Evolutionary conservation across 1,284 basidiomycete genomes (phyloP).

Genomic region (Ganoderma boninense): DNA sequence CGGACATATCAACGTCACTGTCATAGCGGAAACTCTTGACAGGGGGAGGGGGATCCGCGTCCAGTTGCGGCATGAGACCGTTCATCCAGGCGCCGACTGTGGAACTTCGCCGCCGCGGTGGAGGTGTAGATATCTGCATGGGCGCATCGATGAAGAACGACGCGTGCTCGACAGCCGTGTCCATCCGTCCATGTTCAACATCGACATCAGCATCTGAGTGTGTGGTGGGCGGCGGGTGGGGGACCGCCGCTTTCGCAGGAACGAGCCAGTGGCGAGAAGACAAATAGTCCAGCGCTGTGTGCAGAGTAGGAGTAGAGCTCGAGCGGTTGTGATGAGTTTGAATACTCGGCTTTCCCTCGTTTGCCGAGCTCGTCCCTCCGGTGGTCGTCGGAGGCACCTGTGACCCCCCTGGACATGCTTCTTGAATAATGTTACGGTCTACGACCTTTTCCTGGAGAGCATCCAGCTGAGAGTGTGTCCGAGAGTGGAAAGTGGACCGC

Average conservation of each 20-base stretch:
- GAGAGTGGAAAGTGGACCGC: slow-evolving; percentile 37
- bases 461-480: slow-evolving; percentile 44
- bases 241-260: slow-evolving; percentile 37
- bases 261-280: slow-evolving; percentile 42
- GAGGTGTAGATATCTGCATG: slow-evolving; percentile 42
- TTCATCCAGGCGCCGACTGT: slow-evolving; percentile 29
- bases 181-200: slow-evolving; percentile 19
- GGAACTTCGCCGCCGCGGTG: slow-evolving; percentile 32
- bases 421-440: slow-evolving; percentile 18
- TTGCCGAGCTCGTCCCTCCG: background rate
- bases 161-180: slow-evolving; percentile 33
- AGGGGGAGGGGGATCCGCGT: slow-evolving; percentile 27
- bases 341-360: background rate
- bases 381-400: background rate
- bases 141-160: slow-evolving; percentile 45
- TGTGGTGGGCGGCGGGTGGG: slow-evolving; percentile 31
- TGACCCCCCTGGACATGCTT: background rate
- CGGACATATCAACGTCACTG: slow-evolving; percentile 34
- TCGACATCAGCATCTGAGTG: slow-evolving; percentile 15
- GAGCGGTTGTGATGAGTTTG: slow-evolving; percentile 35
- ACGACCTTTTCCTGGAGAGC: slow-evolving; percentile 26
- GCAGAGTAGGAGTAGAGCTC: slow-evolving; percentile 37
- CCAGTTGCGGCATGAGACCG: slow-evolving; percentile 31
- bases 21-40: slow-evolving; percentile 28
- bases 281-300: slow-evolving; percentile 33